phyloP scores from a whole-genome alignment of 768 basidiomycete species.

The Tulasnella sp. region DNA sequence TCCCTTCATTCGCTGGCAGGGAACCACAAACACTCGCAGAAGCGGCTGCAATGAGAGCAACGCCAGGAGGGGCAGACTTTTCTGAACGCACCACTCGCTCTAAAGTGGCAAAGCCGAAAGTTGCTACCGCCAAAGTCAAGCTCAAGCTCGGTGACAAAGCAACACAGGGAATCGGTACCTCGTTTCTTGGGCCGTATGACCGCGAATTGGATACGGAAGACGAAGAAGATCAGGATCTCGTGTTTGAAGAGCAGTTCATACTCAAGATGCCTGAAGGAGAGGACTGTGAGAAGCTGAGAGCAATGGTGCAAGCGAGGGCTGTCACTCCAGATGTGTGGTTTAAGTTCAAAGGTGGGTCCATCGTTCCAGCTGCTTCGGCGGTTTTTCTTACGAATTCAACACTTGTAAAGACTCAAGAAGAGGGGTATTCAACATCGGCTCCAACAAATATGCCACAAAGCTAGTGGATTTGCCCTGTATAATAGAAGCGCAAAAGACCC shows the following conservation, averaged over 20 bases:
- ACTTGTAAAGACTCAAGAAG: slow-evolving; percentile 71
- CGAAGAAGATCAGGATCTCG: slow-evolving; percentile 90
- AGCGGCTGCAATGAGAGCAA: not conserved
- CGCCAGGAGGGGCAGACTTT: not conserved
- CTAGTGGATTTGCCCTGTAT: slow-evolving; percentile 94
- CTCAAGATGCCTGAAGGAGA: slow-evolving; percentile 82
- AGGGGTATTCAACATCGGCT: slow-evolving; percentile 79
- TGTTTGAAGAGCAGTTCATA: slow-evolving; percentile 97
- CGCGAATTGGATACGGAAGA: slow-evolving; percentile 93
- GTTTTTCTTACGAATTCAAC: slow-evolving; percentile 3
- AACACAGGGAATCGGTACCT: slow-evolving; percentile 78
- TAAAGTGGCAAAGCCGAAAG: slow-evolving; percentile 41
- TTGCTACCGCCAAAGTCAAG: slow-evolving; percentile 69
- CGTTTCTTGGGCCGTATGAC: slow-evolving; percentile 88
- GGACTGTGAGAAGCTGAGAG: slow-evolving; percentile 71
- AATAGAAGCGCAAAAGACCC: slow-evolving; percentile 90
- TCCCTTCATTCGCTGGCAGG: slow-evolving; percentile 24
- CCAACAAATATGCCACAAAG: slow-evolving; percentile 79
- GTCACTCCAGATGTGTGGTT: slow-evolving; percentile 86
- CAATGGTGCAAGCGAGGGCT: slow-evolving; percentile 77
- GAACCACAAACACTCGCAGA: slow-evolving; percentile 26
- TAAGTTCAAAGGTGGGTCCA: slow-evolving; percentile 82
- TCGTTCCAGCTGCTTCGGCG: not conserved
- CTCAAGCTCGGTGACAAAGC: slow-evolving; percentile 83
- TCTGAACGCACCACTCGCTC: slow-evolving; percentile 35